Percentiles rank a stretch among this genome's conserved stretches.
These are phyloP conservation scores for Kwoniella sp. DNA, from an alignment of 768 basidiomycete genomes.

Conservation along the genomic window DNA sequence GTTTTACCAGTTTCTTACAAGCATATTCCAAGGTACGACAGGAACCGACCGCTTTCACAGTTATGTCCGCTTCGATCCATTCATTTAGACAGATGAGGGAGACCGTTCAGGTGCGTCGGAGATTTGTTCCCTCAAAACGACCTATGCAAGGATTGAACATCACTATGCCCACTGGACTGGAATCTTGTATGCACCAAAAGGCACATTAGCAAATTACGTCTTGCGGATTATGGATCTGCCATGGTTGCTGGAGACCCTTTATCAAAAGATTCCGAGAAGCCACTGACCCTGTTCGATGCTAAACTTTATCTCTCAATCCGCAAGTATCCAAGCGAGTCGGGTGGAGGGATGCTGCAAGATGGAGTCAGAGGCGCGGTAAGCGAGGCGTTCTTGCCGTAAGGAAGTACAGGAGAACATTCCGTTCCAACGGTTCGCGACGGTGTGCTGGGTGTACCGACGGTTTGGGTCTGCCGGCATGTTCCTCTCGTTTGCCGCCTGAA, in stretches of 20 bases:
- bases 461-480: background rate
- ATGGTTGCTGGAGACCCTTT: background rate
- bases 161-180: background rate
- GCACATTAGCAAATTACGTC: background rate
- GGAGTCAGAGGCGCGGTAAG: background rate
- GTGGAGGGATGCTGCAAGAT: background rate
- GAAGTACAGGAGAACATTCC: too few species aligned
- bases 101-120: too few species aligned
- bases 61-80: too few species aligned
- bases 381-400: too few species aligned
- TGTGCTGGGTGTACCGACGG: constrained; percentile 2
- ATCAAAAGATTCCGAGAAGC: constrained; percentile 2
- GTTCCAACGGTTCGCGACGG: too few species aligned
- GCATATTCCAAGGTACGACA: background rate
- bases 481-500: background rate
- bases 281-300: background rate
- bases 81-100: too few species aligned
- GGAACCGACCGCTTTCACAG: too few species aligned
- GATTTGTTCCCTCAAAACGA: too few species aligned
- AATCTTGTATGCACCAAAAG: background rate
- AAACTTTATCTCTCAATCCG: background rate
- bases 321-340: background rate
- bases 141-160: too few species aligned
- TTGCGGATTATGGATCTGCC: background rate
- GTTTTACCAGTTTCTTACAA: background rate